These are phyloP conservation scores for Suillus cothurnatus DNA, from an alignment of 768 basidiomycete species.

Conservation along the genomic window DNA sequence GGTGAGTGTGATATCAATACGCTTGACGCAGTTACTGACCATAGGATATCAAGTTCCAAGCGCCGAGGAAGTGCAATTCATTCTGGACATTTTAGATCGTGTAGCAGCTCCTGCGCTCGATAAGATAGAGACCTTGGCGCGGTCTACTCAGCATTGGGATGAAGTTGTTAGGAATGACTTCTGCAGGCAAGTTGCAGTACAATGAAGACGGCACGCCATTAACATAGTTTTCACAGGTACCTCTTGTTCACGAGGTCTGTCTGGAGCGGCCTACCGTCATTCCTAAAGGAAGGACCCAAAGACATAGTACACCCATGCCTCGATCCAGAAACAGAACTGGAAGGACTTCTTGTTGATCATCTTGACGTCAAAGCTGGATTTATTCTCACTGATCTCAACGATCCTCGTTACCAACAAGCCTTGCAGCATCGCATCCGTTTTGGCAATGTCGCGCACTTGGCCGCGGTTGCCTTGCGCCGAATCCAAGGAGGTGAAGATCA, in stretches of 20 bases:
- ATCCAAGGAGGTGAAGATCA: slow-evolving; percentile 75
- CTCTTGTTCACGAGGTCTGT: slow-evolving; percentile 73
- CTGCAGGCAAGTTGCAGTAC: slow-evolving; percentile 61
- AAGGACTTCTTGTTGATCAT: slow-evolving; percentile 67
- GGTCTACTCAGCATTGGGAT: slow-evolving; percentile 57
- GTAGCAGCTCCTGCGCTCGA: slow-evolving; percentile 68
- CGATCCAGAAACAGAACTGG: slow-evolving; percentile 62
- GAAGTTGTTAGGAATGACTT: slow-evolving; percentile 74
- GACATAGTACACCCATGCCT: slow-evolving; percentile 57
- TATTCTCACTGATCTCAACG: slow-evolving; percentile 68
- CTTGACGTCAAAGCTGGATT: slow-evolving; percentile 76
- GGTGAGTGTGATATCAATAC: slow-evolving; percentile 41
- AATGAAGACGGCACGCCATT: not conserved
- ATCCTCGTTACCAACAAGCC: slow-evolving; percentile 73
- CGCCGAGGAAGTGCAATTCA: slow-evolving; percentile 72
- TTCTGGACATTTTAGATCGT: slow-evolving; percentile 72
- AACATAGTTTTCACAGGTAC: slow-evolving; percentile 44
- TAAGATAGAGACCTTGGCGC: slow-evolving; percentile 63
- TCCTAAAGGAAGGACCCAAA: slow-evolving; percentile 61
- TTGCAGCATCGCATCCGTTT: slow-evolving; percentile 59
- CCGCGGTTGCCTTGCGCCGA: slow-evolving; percentile 64
- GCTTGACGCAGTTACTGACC: slow-evolving; percentile 19
- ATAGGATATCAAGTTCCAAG: slow-evolving; percentile 24
- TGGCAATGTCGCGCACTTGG: slow-evolving; percentile 67
- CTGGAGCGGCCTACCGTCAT: slow-evolving; percentile 75